phyloP scores from a whole-genome alignment of 257 asterid genomes.

The Solanum pennellii region DNA sequence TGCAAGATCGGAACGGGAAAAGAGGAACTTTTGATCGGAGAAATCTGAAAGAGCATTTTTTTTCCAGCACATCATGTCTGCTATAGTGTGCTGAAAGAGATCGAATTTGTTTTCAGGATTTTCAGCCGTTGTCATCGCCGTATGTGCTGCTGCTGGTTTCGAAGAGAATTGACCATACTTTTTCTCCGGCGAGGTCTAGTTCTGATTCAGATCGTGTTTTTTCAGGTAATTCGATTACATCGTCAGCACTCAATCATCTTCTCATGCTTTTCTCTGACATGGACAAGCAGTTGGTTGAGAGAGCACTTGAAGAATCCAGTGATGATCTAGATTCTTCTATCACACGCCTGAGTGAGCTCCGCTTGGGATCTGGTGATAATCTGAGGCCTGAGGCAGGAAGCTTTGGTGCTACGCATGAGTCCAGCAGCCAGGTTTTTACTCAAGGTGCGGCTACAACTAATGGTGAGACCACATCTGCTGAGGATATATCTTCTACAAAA shows the following conservation, averaged over 20 bases:
- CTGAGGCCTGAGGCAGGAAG: conserved; percentile 62
- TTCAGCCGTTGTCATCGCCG: conserved; percentile 14
- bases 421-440: too few species aligned
- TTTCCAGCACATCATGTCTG: conserved; percentile 65
- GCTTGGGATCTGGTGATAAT: conserved; percentile 46
- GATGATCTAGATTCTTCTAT: conserved; percentile 81
- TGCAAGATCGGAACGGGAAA: background rate
- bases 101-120: conserved; percentile 77
- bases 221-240: background rate
- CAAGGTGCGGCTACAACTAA: conserved; percentile 16
- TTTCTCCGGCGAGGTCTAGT: conserved; percentile 44
- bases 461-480: conserved; percentile 20
- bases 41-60: conserved; percentile 4
- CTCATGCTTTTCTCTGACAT: conserved; percentile 59
- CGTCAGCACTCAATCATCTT: conserved; percentile 53
- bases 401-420: too few species aligned
- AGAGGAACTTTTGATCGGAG: background rate
- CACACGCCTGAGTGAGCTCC: conserved; percentile 62
- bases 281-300: conserved; percentile 86
- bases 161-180: conserved; percentile 69
- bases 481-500: conserved; percentile 13
- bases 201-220: conserved; percentile 3
- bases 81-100: conserved; percentile 90
- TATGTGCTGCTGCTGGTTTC: conserved; percentile 33
- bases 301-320: conserved; percentile 62